These are phyloP conservation scores for Persicaria maculosa DNA, from an alignment of 148 eudicot species.

Conservation along the genomic window DNA sequence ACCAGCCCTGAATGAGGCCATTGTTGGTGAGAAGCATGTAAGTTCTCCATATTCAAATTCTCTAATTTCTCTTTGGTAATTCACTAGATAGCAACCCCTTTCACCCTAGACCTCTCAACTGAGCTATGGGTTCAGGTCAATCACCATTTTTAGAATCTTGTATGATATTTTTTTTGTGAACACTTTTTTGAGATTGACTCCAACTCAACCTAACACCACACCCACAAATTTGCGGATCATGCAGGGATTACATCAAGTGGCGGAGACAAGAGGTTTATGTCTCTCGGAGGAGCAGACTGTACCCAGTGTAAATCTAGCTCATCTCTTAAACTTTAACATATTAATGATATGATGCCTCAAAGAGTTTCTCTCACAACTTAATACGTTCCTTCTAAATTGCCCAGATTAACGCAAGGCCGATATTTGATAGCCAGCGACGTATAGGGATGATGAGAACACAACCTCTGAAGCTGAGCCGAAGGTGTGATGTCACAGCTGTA, in stretches of 20 bases:
- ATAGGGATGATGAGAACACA: conserved; percentile 83
- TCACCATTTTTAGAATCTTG: neutral
- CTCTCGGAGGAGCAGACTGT: conserved; percentile 97
- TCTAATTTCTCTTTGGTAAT: neutral
- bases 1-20: conserved; percentile 95
- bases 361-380: neutral
- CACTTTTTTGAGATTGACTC: neutral
- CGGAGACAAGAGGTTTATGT: conserved; percentile 95
- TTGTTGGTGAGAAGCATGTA: conserved; percentile 97
- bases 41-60: neutral
- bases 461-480: conserved; percentile 63
- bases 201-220: neutral
- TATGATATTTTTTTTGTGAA: too few relatives aligned
- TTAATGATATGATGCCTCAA: neutral
- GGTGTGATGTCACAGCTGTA: conserved; percentile 94
- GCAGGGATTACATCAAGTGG: conserved; percentile 86
- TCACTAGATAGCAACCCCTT: neutral
- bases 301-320: conserved; percentile 47
- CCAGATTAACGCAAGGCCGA: conserved; percentile 75
- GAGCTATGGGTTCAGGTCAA: neutral
- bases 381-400: conserved; percentile 6
- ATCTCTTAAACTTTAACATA: neutral
- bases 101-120: neutral
- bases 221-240: neutral
- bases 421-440: conserved; percentile 62